Evolutionary conservation across 176 grass and related monocot species (phyloP), one percentile per base, ranked within the genome.

Genomic region (Chloris gayana): DNA sequence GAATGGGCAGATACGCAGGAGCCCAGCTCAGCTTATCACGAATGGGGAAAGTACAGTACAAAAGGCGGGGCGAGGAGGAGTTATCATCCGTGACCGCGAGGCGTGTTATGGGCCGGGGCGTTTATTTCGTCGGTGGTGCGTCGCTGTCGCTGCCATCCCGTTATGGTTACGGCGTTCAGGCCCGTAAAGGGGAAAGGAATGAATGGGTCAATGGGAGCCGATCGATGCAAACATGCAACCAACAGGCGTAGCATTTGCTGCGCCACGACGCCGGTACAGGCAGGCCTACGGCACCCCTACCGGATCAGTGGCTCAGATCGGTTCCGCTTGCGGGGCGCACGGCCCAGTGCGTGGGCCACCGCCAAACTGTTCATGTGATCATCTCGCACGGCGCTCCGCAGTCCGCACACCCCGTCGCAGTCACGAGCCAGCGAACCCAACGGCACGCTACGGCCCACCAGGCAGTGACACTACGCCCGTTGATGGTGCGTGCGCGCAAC

Each of bases 301-400:
- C 69, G 30, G 75, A 25, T 67, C 60, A 35, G 37, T 27, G 74
- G 67, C 66, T 56, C 33, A 9, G 53, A 32, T 54, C 25, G 86
- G 80, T 30, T 83, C 31, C 60, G 38, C 35, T 5, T 2, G 6
- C 8, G 59, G 84, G 77, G 75, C 18, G 59, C 74, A 88, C 86
- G 68, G 18, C 19, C 61, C 49, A 39, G 86, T 84, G 86, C 61
- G 80, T 78, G 85, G 80, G 73, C 21, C 65, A 74, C 4, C 42
- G 32, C n/a, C 31, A 14, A 6, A 44, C 42, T 25, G 75, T 45
- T 17, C n/a, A 62, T 13, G 24, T 54, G 50, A 54, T 54, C 58
- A 27, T 14, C 58, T n/a, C n/a, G n/a, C n/a, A n/a, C n/a, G n/a
- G n/a, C n/a, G n/a, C n/a, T n/a, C n/a, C n/a, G n/a, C n/a, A n/a